A percentile compares a stretch with the other conserved stretches of the same genome.
phyloP scores from a whole-genome alignment of 768 basidiomycete species.

The Lyophyllum semitale region DNA sequence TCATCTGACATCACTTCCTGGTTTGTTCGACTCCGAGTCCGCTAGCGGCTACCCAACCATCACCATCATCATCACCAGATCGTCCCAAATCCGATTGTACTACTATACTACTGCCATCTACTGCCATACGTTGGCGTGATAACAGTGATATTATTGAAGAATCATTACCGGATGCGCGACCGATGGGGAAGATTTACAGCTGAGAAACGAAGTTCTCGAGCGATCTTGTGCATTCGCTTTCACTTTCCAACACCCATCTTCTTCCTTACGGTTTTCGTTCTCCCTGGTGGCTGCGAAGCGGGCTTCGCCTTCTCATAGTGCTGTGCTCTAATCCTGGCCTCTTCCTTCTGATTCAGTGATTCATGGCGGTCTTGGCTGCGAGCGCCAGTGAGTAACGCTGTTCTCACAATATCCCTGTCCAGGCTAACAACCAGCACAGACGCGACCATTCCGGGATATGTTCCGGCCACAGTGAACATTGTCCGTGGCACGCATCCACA shows the following conservation, averaged over 20 bases:
- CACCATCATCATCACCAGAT: not conserved
- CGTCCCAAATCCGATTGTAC: not conserved
- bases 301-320: constrained; percentile 14
- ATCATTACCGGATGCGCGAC: not conserved
- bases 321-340: not conserved
- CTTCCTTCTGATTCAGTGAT: not conserved
- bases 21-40: not conserved
- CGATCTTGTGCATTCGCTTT: not conserved
- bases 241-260: constrained; percentile 2
- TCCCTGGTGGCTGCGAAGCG: constrained; percentile 15
- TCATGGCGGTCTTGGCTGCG: constrained; percentile 2
- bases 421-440: not conserved
- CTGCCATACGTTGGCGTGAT: not conserved
- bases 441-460: not conserved
- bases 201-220: not conserved
- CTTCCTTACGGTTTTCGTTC: constrained; percentile 2
- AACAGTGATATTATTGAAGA: not conserved
- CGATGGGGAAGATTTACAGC: not conserved
- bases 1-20: not conserved
- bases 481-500: constrained; percentile 42
- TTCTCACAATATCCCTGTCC: not conserved
- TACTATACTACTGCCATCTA: not conserved
- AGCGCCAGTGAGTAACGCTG: not conserved
- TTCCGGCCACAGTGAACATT: constrained; percentile 32
- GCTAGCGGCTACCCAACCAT: not conserved